Base-by-base conservation (phyloP, 1,284 basidiomycete genomes). In the Apiotrichum brassicae region DNA sequence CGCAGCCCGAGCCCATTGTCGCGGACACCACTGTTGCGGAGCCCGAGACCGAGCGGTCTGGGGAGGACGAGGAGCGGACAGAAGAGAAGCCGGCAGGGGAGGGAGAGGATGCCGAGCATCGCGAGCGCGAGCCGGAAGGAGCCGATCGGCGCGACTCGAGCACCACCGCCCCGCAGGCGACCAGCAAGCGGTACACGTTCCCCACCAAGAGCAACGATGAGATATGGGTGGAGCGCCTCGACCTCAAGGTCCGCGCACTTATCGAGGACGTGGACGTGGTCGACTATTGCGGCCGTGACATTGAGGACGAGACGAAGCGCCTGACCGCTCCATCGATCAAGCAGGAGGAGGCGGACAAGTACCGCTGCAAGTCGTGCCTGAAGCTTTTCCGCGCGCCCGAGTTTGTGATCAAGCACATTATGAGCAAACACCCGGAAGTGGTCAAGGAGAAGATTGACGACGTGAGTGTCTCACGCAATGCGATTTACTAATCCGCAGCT, bases 321-420 rank as follows among this genome's bases (percentile, higher is more conserved):
- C 81, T 82, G 22, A 82, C 83, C 20, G 85, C 86, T 54, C 83
- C 81, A 2, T 79, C 81, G 66, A 82, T 95, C 68, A 93, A 92
- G 73, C 86, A 92, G 70, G 93, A 97, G 73, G 92, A 93, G 56
- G 87, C 91, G 71, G 87, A 85, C 62, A 95, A 94, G 69, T 95
- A 88, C 76, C 80, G 93, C 59, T 97, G 92, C 77, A 92, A 89
- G 76, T 85, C 84, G 43, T 97, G 92, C 71, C 82, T 83, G 72
- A 97, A 97, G 76, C 78, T 97, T 16, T 97, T 97, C 82, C 92
- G 91, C 68, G 93, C 90, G 5, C 86, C 87, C 20, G 83, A 90
- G 36, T 97, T 94, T 73, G 86, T 97, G 45, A 88, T 93, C 75
- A 97, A 97, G 76, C 90, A 94, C 68, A 84, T 93, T 57, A 81